Base-by-base conservation (phyloP, 2,329 filamentous ascomycete genomes). In the Botrytis tulipae region DNA sequence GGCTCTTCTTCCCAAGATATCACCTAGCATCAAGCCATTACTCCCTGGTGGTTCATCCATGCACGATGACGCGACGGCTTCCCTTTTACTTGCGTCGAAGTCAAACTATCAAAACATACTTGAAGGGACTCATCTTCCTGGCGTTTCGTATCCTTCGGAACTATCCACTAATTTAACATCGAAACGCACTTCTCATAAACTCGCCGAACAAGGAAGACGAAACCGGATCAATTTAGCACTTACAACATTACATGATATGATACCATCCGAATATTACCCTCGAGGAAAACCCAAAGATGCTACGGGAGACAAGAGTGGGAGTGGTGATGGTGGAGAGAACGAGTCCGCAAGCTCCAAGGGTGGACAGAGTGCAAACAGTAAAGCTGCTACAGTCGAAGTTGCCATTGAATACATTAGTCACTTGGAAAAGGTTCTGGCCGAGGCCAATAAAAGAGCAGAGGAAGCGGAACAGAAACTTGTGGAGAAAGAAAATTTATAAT, bases 41-140 rank as follows among this genome's bases (percentile, higher is more conserved):
- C 87, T 98, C 65, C 94, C 94, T 32, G 86, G 83, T 16, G 82
- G 86, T 4, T 83, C 86, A 73, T 85, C 87, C 1, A 85, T 85
- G 7, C 54, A 66, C 22, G 62, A 72, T 1, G 89, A 90, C 76
- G 88, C 90, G 77, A 86, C 88, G 2, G 87, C 89, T 0, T 91
- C 89, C n/a, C 87, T 94, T 42, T 87, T 98, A 62, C 87, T 99
- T 42, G 93, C 95, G 51, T 94, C 93, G 25, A 98, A 98, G 82
- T 98, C 95, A 2, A 99, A 99, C 80, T 99, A 99, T 80, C 95
- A 98, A 80, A 97, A 98, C 79, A 96, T 99, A 54, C 84, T 99
- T 18, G 96, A 98, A 81, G 96, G 96, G 67, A 98, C 94, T 69
- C 91, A 92, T 73, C 90, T 98, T 0, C 95, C 95, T 0, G 95